Evolutionary conservation across 106 monocot species (phyloP), one percentile per base, ranked within the genome.

Genomic region (Cymbidium sinense): DNA sequence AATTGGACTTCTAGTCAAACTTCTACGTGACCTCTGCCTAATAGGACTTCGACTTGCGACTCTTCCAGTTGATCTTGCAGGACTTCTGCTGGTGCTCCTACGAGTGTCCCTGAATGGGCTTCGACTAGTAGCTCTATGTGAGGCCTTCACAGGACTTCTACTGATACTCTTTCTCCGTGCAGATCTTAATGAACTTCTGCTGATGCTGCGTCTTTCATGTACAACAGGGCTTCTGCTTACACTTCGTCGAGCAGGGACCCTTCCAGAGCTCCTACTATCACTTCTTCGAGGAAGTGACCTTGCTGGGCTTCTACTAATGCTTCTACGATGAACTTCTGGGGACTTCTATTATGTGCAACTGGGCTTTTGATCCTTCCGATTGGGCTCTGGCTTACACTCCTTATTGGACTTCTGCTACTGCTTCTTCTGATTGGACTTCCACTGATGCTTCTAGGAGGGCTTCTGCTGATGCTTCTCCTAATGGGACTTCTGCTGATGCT

Each of bases 11-110:
- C 79, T 77, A 47, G 85, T 86, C 20, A 67, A 58, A 70, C 78
- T 84, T 84, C 79, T 90, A 70, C 90, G 79, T 54, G 82, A 47
- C 11, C 85, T 73, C 8, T 83, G 70, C 76, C 86, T 72, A 7
- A 69, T 34, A 29, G 90, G 90, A 47, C 87, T 87, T 76, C 81
- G 82, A 78, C 90, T 88, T 19, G 69, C 50, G 70, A 75, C 82
- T 83, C 77, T 93, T 30, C 88, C 80, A 64, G 78, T n/a, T n/a
- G 81, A 54, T 64, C 83, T 78, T 58, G 6, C 61, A 23, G 83
- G 79, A 17, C 75, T 83, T 83, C 39, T 65, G 75, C 79, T 83
- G 33, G 19, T 23, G 29, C 44, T 79, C 78, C 69, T 82, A 31
- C 67, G 67, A 67, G 67, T 33, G n/a, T 67, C 67, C 31, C 33